Conservation (phyloP, 257 asterid genomes). For the Primulina huaijiensis region DNA sequence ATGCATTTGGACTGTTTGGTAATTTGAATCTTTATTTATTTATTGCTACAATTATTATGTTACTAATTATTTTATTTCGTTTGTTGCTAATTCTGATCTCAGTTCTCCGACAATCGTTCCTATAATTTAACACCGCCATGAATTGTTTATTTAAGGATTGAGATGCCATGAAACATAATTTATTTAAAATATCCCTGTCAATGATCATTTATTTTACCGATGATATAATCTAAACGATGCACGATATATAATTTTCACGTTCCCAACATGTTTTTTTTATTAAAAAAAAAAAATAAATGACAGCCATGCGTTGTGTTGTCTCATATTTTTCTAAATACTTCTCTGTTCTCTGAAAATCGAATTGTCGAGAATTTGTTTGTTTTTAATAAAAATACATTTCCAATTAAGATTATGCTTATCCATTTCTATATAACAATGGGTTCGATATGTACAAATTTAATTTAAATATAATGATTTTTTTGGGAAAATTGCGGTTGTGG, state of each 20-base stretch:
- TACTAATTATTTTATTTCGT: background rate
- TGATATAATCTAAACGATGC: slow-evolving; percentile 18
- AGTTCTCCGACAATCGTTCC: slow-evolving; percentile 26
- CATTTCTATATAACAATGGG: no score
- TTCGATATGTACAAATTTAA: no score
- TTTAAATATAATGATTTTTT: no score
- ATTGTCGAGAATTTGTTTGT: no score
- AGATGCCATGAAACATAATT: slow-evolving; percentile 26
- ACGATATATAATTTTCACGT: slow-evolving; percentile 24
- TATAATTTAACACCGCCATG: slow-evolving; percentile 20
- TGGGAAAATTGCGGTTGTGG: no score
- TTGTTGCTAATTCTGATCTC: slow-evolving; percentile 30
- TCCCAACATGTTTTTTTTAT: slow-evolving; percentile 22
- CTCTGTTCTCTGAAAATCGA: background rate
- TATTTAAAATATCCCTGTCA: slow-evolving; percentile 28
- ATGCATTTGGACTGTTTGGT: background rate
- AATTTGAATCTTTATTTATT: slow-evolving; percentile 2
- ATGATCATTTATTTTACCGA: slow-evolving; percentile 25
- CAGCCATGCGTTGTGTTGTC: background rate
- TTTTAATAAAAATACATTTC: no score
- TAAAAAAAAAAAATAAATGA: background rate
- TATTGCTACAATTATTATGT: background rate
- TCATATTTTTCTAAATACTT: slow-evolving; percentile 9
- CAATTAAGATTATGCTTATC: no score
- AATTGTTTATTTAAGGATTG: slow-evolving; percentile 26